Conservation (phyloP, 1,284 basidiomycete species). For the Cystobasidium slooffiae region DNA sequence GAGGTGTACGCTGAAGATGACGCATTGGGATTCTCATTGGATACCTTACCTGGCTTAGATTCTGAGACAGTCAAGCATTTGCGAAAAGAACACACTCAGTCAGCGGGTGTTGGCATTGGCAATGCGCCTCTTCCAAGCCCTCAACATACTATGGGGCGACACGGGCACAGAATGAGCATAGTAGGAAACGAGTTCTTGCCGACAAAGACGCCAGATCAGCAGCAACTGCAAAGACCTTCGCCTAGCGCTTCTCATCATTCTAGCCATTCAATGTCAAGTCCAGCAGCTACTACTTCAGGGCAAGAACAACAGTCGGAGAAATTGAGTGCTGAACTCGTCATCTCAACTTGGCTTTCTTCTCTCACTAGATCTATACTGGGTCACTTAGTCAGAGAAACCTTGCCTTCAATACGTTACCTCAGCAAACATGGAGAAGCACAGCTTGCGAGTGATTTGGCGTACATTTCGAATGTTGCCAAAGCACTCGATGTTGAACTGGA, state of each 20-base stretch:
- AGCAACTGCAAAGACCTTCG: conserved; percentile 51
- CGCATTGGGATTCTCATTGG: conserved; percentile 83
- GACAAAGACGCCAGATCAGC: conserved; percentile 50
- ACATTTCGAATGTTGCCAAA: conserved; percentile 85
- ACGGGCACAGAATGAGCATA: conserved; percentile 33
- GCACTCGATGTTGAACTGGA: conserved; percentile 80
- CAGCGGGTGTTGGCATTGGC: conserved; percentile 11
- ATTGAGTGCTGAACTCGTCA: conserved; percentile 73
- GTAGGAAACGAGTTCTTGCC: conserved; percentile 47
- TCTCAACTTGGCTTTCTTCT: conserved; percentile 85
- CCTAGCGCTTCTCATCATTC: conserved; percentile 57
- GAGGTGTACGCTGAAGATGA: conserved; percentile 92
- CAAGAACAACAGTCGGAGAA: conserved; percentile 33
- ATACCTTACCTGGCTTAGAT: conserved; percentile 67
- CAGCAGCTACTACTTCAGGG: not conserved
- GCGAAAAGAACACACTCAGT: conserved; percentile 18
- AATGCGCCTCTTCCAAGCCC: conserved; percentile 23
- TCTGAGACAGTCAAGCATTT: conserved; percentile 25
- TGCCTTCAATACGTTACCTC: conserved; percentile 67
- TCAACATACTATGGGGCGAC: not conserved
- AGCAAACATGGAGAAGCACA: conserved; percentile 74
- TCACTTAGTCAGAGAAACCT: conserved; percentile 69
- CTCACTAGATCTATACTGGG: conserved; percentile 78
- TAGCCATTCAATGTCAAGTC: conserved; percentile 45
- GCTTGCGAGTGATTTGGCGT: conserved; percentile 82